Percentiles rank a stretch among this genome's conserved stretches.
These are phyloP conservation scores for Loxodes magnus DNA, from an alignment of 73 alveolate genomes.

Conservation along the genomic window DNA sequence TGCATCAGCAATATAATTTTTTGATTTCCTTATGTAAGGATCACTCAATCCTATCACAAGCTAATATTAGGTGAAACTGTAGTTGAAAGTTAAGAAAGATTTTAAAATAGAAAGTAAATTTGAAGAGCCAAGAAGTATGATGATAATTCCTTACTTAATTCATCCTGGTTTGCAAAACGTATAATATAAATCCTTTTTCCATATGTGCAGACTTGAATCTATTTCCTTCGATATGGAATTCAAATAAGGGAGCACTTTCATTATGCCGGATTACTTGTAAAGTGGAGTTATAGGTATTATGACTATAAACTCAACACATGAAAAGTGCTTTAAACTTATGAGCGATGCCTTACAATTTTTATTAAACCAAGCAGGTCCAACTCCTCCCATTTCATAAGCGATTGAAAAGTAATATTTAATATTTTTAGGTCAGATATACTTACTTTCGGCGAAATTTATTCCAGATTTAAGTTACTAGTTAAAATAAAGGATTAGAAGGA, in stretches of 20 bases:
- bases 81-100: neutral
- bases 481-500: too few relatives aligned
- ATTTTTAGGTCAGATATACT: too few relatives aligned
- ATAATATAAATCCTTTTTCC: slow-evolving; percentile 70
- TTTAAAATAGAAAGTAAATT: too few relatives aligned
- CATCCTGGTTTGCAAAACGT: slow-evolving; percentile 74
- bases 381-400: too few relatives aligned
- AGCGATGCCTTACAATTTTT: slow-evolving; percentile 39
- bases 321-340: slow-evolving; percentile 25
- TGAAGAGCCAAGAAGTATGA: too few relatives aligned
- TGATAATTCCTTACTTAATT: slow-evolving; percentile 55
- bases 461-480: too few relatives aligned
- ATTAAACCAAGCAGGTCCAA: slow-evolving; percentile 41
- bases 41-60: slow-evolving; percentile 61
- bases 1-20: slow-evolving; percentile 57
- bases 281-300: slow-evolving; percentile 65
- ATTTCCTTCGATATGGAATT: slow-evolving; percentile 71
- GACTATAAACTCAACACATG: slow-evolving; percentile 47
- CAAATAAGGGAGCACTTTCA: slow-evolving; percentile 58
- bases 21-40: slow-evolving; percentile 81
- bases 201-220: slow-evolving; percentile 78
- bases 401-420: too few relatives aligned
- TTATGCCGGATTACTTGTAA: slow-evolving; percentile 64
- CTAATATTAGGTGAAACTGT: slow-evolving; percentile 26
- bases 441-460: too few relatives aligned